A percentile compares a stretch with the other conserved stretches of the same genome.
phyloP scores from a whole-genome alignment of 2,329 filamentous ascomycete genomes.

The Hysterium pulicare region DNA sequence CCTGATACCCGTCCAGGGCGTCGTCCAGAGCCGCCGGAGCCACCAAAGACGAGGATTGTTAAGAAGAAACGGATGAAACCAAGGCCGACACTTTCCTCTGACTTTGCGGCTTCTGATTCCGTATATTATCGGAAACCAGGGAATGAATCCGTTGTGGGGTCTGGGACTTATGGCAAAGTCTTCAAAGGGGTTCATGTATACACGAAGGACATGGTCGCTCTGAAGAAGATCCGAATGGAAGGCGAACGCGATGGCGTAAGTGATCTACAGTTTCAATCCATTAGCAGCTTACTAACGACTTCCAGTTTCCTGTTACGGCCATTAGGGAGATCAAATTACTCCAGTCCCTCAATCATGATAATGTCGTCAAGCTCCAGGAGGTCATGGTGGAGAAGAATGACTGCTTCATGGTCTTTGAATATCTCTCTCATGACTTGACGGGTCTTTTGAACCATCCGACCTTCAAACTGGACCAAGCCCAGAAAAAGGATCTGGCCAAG shows the following conservation, averaged over 20 bases:
- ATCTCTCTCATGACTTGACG: conserved; percentile 92
- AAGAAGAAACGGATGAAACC: conserved; percentile 68
- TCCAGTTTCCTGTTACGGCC: conserved; percentile 78
- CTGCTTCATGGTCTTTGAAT: conserved; percentile 99
- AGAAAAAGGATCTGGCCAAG: conserved; percentile 89
- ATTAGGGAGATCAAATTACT: conserved; percentile 88
- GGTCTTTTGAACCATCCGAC: conserved; percentile 91
- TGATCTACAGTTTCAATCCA: conserved; percentile 8
- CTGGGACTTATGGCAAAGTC: conserved; percentile 92
- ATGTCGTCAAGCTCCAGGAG: conserved; percentile 79
- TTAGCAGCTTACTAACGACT: conserved; percentile 20
- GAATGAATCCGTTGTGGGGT: conserved; percentile 95
- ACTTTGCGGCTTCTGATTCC: conserved; percentile 76
- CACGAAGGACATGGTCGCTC: conserved; percentile 74
- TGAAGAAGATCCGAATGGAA: conserved; percentile 93
- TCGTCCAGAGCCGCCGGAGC: conserved; percentile 36
- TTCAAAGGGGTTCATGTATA: conserved; percentile 95
- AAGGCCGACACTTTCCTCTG: conserved; percentile 65
- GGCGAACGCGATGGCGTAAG: conserved; percentile 75
- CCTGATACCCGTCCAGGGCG: conserved; percentile 38
- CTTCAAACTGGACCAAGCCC: conserved; percentile 76
- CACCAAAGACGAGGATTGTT: conserved; percentile 54
- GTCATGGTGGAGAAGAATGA: conserved; percentile 99
- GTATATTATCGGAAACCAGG: conserved; percentile 94
- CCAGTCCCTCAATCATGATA: conserved; percentile 78